These are phyloP conservation scores for Exsudoporus floridanus DNA, from an alignment of 1,284 basidiomycete genomes.

Conservation along the genomic window DNA sequence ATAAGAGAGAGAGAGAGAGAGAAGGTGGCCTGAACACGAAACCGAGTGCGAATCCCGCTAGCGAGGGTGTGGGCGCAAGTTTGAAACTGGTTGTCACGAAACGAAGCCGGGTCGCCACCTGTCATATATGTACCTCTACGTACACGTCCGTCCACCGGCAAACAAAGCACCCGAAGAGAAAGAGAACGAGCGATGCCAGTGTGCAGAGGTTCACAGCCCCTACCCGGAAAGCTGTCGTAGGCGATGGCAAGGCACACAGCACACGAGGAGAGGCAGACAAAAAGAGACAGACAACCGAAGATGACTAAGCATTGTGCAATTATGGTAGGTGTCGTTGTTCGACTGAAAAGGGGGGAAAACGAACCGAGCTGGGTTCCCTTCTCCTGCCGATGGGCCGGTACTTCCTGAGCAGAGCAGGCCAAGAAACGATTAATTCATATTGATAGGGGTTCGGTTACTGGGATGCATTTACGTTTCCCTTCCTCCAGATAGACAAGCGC, in stretches of 20 bases:
- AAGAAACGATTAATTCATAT: constrained; percentile 7
- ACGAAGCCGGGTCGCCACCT: constrained; percentile 1
- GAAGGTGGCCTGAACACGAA: too few species aligned
- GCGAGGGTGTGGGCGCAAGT: background rate
- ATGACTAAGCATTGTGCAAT: background rate
- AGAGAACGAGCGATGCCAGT: background rate
- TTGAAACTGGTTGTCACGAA: constrained; percentile 1
- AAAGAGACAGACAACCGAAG: background rate
- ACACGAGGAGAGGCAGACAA: constrained; percentile 3
- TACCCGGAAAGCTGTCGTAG: background rate
- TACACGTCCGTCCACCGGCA: constrained; percentile 11
- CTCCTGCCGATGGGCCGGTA: background rate
- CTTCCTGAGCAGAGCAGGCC: too few species aligned
- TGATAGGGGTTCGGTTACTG: constrained; percentile 9
- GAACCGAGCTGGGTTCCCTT: background rate
- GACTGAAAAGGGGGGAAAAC: background rate
- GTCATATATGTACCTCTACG: constrained; percentile 8
- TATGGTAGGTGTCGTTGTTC: constrained; percentile 1
- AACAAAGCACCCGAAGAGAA: constrained; percentile 7
- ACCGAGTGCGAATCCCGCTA: background rate
- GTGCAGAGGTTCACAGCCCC: constrained; percentile 7
- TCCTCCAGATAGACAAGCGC: background rate
- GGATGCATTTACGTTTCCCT: constrained; percentile 4
- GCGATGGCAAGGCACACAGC: background rate
- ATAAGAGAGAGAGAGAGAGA: background rate